phyloP scores from a whole-genome alignment of 345 rosid species.

The Citrus trifoliata region DNA sequence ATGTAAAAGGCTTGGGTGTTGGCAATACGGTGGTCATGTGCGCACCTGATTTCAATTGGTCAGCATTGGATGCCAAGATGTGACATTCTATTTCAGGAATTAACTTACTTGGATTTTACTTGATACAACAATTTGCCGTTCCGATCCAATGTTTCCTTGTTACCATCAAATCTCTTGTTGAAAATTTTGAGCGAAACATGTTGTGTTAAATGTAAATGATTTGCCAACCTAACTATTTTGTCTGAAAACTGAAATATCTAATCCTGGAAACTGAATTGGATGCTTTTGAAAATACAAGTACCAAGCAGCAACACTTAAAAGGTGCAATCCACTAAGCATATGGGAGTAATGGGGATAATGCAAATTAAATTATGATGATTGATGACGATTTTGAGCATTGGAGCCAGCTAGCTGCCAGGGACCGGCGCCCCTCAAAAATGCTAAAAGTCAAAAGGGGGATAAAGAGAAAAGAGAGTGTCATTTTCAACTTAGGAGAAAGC shows the following conservation, averaged over 20 bases:
- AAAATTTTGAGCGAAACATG: neutral
- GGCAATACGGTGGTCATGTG: neutral
- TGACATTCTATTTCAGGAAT: neutral
- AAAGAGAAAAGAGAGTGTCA: neutral
- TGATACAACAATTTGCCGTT: neutral
- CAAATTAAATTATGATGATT: too few relatives aligned
- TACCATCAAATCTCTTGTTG: neutral
- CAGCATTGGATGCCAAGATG: conserved; percentile 22
- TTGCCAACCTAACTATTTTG: too few relatives aligned
- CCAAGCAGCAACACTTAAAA: too few relatives aligned
- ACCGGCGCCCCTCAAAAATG: neutral
- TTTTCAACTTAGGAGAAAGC: neutral
- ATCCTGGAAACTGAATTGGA: too few relatives aligned
- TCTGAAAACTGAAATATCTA: too few relatives aligned
- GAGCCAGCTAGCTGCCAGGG: neutral
- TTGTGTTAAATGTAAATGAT: too few relatives aligned
- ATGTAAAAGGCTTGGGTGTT: neutral
- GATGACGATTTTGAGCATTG: neutral
- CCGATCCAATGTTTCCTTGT: neutral
- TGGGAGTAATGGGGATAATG: too few relatives aligned
- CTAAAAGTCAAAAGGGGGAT: conserved; percentile 4
- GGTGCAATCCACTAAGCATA: too few relatives aligned
- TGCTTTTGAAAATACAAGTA: too few relatives aligned
- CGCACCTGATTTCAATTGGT: conserved; percentile 1
- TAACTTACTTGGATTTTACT: conserved; percentile 8